Evolutionary conservation across 305 asterid species (phyloP).

Genomic region (Plantago rigida): DNA sequence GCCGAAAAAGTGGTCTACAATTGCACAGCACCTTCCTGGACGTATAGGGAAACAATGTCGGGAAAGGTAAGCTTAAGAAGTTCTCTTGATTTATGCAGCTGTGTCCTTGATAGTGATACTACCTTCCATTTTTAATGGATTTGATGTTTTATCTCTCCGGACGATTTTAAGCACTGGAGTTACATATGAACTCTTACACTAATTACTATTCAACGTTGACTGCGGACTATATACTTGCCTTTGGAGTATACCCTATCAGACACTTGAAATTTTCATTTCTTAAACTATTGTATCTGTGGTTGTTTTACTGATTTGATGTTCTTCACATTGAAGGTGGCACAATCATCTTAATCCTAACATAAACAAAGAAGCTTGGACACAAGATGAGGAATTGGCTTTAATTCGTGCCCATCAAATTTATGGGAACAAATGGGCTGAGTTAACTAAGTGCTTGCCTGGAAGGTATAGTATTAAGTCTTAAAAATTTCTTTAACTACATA

Average conservation of each 20-base stretch:
- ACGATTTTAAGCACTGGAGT: background rate
- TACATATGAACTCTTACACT: background rate
- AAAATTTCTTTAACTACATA: no score
- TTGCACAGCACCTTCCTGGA: conserved; percentile 86
- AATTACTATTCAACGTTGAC: background rate
- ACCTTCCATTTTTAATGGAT: background rate
- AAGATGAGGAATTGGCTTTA: conserved; percentile 81
- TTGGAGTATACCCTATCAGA: background rate
- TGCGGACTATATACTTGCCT: background rate
- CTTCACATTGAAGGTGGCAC: conserved; percentile 70
- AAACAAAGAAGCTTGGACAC: conserved; percentile 87
- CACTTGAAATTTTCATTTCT: no score
- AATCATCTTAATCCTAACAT: conserved; percentile 91
- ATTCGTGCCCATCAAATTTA: conserved; percentile 72
- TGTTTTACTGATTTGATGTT: conserved; percentile 1
- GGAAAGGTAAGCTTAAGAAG: conserved; percentile 55
- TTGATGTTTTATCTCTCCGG: background rate
- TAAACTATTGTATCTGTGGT: no score
- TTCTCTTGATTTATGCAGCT: conserved; percentile 1
- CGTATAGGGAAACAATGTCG: conserved; percentile 99
- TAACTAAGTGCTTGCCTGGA: conserved; percentile 88
- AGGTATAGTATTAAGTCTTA: conserved; percentile 37
- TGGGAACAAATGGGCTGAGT: conserved; percentile 98
- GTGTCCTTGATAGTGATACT: background rate
- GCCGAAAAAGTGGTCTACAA: conserved; percentile 91